A percentile compares a stretch with the other conserved stretches of the same genome.
Conservation (phyloP, 495 filamentous ascomycete species). For the Talaromyces adpressus region DNA sequence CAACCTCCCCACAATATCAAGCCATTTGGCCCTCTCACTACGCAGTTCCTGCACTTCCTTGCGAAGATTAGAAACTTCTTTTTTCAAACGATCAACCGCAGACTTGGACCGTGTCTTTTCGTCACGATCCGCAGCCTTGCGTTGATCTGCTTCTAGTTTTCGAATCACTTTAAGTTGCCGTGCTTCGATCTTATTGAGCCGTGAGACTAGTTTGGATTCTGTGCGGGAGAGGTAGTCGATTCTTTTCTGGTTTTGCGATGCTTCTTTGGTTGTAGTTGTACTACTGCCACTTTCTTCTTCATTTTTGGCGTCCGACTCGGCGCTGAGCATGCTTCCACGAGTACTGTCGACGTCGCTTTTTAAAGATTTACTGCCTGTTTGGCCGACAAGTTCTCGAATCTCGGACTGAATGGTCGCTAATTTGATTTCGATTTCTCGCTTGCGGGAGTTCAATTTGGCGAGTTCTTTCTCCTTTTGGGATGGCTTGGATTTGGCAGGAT, state of each 20-base stretch:
- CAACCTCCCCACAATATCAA: constrained; percentile 53
- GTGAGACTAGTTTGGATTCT: constrained; percentile 33
- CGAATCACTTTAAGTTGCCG: constrained; percentile 32
- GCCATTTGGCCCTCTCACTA: constrained; percentile 55
- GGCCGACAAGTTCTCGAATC: constrained; percentile 32
- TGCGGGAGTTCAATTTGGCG: constrained; percentile 62
- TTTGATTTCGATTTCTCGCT: constrained; percentile 63
- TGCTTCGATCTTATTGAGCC: constrained; percentile 30
- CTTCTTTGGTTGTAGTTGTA: not conserved
- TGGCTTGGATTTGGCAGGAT: constrained; percentile 15
- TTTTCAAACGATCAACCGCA: constrained; percentile 43
- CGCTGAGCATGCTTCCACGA: constrained; percentile 13
- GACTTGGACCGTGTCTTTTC: constrained; percentile 42
- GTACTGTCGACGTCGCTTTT: constrained; percentile 33
- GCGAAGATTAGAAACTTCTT: constrained; percentile 46
- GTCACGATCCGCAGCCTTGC: constrained; percentile 51
- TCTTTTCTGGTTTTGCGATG: constrained; percentile 10
- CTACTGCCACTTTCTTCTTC: constrained; percentile 1
- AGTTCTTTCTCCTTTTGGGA: constrained; percentile 65
- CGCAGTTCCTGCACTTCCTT: constrained; percentile 50
- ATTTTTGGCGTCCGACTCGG: constrained; percentile 1
- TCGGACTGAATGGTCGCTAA: constrained; percentile 42
- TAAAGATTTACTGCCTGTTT: constrained; percentile 29
- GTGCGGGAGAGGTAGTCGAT: constrained; percentile 21
- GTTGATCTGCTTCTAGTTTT: constrained; percentile 40